Base-by-base conservation (phyloP, 2,329 filamentous ascomycete species). In the Penicillium griseofulvum region DNA sequence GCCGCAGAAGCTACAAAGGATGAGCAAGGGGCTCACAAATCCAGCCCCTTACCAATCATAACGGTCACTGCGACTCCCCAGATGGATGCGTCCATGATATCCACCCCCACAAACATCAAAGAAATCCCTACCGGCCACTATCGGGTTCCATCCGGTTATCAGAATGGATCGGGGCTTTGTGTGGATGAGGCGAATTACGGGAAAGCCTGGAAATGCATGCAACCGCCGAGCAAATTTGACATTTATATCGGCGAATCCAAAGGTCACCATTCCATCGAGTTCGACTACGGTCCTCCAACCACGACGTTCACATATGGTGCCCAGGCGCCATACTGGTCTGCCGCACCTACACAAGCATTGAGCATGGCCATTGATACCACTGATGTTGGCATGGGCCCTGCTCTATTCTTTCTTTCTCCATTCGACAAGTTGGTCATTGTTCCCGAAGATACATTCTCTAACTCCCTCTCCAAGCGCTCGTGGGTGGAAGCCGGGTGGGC, bases 351-450 rank as follows among this genome's bases (percentile, higher is more conserved):
- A 28, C 76, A 82, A 58, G 68, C 75, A 1, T 69, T 88, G 56
- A 72, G 76, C 22, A 76, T 86, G 31, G 83, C 85, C 39, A 72
- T 75, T 34, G 86, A 89, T 68, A 77, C 80, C 36, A 80, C 83
- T 56, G 80, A 82, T 53, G 74, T 78, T 36, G 71, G 72, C 14
- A 76, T 80, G 57, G 87, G 86, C 2, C 84, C 85, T 14, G 85
- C 86, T 6, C 83, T 81, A 65, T 86, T 86, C 62, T 88, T 88
- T 66, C 80, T 82, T 59, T 72, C 82, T 24, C 68, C 75, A 14
- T 87, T 88, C 64, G 81, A 88, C 67, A 89, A 89, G 66, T 64
- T 88, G 36, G 83, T 88, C 5, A 78, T 88, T 38, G 67, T 78
- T 10, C 72, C 71, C 10, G 71, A 75, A 28, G 63, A 71, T n/a